phyloP scores from a whole-genome alignment of 768 basidiomycete genomes.

The Tremella yokohamensis region DNA sequence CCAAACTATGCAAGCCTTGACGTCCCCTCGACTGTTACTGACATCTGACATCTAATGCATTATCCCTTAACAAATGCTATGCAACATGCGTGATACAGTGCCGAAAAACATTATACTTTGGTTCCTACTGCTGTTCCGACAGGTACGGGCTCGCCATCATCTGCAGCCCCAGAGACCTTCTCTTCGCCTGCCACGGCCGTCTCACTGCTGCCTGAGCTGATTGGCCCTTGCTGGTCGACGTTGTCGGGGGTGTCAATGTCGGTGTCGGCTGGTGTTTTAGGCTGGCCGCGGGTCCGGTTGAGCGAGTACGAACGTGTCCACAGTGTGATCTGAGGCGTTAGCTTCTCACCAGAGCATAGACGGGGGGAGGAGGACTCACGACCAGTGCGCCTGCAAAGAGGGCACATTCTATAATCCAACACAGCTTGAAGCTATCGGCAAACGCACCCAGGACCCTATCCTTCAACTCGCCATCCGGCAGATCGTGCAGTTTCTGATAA shows the following conservation, averaged over 20 bases:
- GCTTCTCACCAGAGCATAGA: not conserved
- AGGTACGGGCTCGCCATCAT: no score
- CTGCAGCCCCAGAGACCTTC: no score
- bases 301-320: conserved; percentile 39
- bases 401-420: conserved; percentile 37
- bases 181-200: no score
- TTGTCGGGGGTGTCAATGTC: no score
- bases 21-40: not conserved
- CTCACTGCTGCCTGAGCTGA: no score
- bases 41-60: conserved; percentile 1
- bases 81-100: no score
- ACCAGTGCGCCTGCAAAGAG: conserved; percentile 25
- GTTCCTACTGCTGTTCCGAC: no score
- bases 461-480: conserved; percentile 39
- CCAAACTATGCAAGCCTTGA: not conserved
- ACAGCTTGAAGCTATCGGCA: conserved; percentile 37
- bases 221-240: no score
- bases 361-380: conserved; percentile 13
- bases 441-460: conserved; percentile 42
- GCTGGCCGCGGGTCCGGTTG: conserved; percentile 16
- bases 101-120: no score
- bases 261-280: not conserved
- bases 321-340: conserved; percentile 28
- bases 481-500: conserved; percentile 38
- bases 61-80: not conserved